These are phyloP conservation scores for Inga laurina DNA, from an alignment of 306 rosid species.

Conservation along the genomic window DNA sequence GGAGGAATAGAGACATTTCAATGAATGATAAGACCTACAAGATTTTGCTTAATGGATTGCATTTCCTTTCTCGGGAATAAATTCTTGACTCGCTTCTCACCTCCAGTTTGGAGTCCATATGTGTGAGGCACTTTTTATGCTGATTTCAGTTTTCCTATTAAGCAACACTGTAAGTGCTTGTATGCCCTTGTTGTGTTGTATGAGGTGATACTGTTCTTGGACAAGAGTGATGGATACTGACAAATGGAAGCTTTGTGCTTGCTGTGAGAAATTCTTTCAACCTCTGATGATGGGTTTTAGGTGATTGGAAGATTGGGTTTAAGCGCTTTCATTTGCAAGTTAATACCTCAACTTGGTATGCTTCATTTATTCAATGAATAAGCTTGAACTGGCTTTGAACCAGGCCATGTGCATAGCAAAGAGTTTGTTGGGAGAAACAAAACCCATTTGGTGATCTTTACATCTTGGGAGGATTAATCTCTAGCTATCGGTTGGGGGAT, in stretches of 20 bases:
- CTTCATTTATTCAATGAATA: neutral
- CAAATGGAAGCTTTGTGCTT: constrained; percentile 13
- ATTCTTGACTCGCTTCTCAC: neutral
- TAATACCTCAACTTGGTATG: too few species aligned
- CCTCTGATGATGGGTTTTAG: constrained; percentile 38
- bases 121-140: neutral
- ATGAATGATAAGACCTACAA: constrained; percentile 60
- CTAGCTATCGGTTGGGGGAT: too few species aligned
- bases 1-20: constrained; percentile 57
- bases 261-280: constrained; percentile 8
- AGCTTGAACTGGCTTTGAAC: neutral
- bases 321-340: neutral
- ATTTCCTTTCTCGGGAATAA: constrained; percentile 42
- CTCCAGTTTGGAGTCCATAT: neutral
- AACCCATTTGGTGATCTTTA: too few species aligned
- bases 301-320: constrained; percentile 28
- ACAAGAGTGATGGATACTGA: neutral
- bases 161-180: constrained; percentile 7
- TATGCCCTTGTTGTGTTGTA: neutral
- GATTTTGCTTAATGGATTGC: constrained; percentile 63
- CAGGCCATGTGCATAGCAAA: too few species aligned
- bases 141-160: neutral
- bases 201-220: neutral
- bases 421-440: too few species aligned
- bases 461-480: too few species aligned